Evolutionary conservation across 257 asterid genomes (phyloP).

Genomic region (Paulownia fortunei): DNA sequence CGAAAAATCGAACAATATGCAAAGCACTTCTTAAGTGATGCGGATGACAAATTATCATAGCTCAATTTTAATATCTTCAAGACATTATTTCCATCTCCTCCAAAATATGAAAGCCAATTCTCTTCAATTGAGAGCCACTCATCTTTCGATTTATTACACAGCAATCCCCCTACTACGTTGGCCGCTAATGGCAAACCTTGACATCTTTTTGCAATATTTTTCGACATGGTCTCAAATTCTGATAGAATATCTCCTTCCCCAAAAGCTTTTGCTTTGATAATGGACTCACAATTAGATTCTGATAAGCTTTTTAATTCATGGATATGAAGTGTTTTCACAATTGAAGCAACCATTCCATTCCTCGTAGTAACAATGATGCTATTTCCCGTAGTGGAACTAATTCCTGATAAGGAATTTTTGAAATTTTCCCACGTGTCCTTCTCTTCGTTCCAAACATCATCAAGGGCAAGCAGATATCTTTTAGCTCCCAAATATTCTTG

Average conservation of each 20-base stretch:
- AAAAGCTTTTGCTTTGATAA: constrained; percentile 4
- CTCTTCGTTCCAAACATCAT: constrained; percentile 43
- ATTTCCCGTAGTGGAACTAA: neutral
- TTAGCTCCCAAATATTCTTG: neutral
- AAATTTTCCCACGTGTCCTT: neutral
- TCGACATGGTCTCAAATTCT: neutral
- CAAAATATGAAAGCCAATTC: constrained; percentile 1
- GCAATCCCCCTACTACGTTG: neutral
- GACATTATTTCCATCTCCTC: neutral
- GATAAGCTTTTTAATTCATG: neutral
- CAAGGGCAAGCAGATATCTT: constrained; percentile 34
- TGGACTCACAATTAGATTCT: neutral
- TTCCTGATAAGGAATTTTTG: neutral
- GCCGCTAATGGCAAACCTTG: constrained; percentile 4
- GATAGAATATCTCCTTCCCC: neutral
- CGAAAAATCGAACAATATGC: constrained; percentile 26
- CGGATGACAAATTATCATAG: constrained; percentile 1
- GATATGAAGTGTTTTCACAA: neutral
- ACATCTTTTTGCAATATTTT: neutral
- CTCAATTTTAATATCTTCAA: constrained; percentile 3
- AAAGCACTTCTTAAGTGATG: constrained; percentile 4
- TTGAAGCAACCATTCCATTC: neutral
- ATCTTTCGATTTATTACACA: neutral
- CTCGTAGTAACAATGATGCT: neutral
- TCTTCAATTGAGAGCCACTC: neutral